Evolutionary conservation across 1,284 basidiomycete genomes (phyloP).

Genomic region (Fomitopsis palustris): DNA sequence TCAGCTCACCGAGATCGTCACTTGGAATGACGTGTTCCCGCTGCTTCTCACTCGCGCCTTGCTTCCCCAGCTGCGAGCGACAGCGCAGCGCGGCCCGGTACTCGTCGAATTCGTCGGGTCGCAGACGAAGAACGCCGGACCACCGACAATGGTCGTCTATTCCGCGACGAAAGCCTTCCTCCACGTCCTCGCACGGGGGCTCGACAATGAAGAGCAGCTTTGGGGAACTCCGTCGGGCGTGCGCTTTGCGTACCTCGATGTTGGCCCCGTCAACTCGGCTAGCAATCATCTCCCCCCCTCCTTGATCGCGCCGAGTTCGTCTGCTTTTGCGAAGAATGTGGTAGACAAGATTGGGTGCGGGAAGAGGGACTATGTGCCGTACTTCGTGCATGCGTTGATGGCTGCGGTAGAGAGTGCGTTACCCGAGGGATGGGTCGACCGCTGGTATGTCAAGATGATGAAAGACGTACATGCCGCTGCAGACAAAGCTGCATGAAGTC

Average conservation of each 20-base stretch:
- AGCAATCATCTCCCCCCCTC: constrained; percentile 7
- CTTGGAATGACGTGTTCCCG: constrained; percentile 23
- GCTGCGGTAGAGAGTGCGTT: background rate
- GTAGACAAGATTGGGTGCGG: constrained; percentile 5
- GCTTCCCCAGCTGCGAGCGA: constrained; percentile 23
- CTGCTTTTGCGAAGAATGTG: constrained; percentile 15
- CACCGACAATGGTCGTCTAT: constrained; percentile 23
- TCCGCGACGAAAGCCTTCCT: constrained; percentile 24
- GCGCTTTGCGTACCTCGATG: constrained; percentile 19
- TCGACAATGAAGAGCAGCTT: constrained; percentile 24
- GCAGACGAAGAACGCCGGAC: constrained; percentile 14
- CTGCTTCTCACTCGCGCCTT: constrained; percentile 25
- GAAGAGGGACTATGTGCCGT: background rate
- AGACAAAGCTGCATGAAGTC: background rate
- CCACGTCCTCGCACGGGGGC: constrained; percentile 17
- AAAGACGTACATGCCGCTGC: background rate
- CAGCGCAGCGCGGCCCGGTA: constrained; percentile 19
- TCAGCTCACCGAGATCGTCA: constrained; percentile 13
- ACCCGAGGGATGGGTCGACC: background rate
- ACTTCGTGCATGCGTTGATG: background rate
- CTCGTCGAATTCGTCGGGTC: constrained; percentile 25
- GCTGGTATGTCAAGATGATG: background rate
- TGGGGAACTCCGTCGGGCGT: constrained; percentile 19
- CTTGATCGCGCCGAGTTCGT: constrained; percentile 15
- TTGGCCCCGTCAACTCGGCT: constrained; percentile 19